Evolutionary conservation across 768 basidiomycete genomes (phyloP).

Genomic region (Trametes coccinea): DNA sequence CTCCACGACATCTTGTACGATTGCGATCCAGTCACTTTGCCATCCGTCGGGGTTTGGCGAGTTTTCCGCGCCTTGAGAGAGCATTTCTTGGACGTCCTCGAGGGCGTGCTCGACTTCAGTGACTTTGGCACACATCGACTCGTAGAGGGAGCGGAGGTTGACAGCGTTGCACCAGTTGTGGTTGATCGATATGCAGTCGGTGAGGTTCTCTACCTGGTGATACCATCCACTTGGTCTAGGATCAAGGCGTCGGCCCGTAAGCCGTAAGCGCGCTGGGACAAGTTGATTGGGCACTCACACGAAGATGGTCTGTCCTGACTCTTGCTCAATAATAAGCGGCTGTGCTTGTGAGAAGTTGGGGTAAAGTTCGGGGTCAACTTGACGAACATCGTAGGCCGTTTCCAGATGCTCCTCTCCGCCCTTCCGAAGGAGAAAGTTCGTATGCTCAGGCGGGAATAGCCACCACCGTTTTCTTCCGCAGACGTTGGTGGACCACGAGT

Average conservation of each 20-base stretch:
- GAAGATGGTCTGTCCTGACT: constrained; percentile 31
- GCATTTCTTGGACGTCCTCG: constrained; percentile 30
- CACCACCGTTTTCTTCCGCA: constrained; percentile 33
- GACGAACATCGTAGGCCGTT: constrained; percentile 27
- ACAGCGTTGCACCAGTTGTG: constrained; percentile 37
- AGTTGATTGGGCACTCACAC: constrained; percentile 22
- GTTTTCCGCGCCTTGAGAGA: constrained; percentile 8
- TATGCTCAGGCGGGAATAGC: constrained; percentile 32
- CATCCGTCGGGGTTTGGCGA: constrained; percentile 10
- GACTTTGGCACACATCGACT: constrained; percentile 32
- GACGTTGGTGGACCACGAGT: constrained; percentile 35
- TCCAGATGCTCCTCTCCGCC: constrained; percentile 21
- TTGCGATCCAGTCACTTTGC: constrained; percentile 26
- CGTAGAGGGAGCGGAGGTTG: constrained; percentile 30
- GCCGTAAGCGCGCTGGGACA: neutral
- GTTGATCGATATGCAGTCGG: constrained; percentile 34
- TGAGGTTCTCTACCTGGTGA: constrained; percentile 34
- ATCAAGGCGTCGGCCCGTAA: neutral
- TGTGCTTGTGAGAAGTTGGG: constrained; percentile 19
- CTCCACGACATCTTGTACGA: constrained; percentile 33
- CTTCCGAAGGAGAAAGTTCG: constrained; percentile 24
- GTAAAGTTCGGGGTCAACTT: constrained; percentile 20
- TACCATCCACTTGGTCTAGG: constrained; percentile 34
- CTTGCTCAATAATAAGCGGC: constrained; percentile 29
- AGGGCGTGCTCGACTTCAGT: constrained; percentile 30